A percentile compares a stretch with the other conserved stretches of the same genome.
Evolutionary conservation across 31 red algal species (phyloP).

Genomic region (Endocladia muricata): DNA sequence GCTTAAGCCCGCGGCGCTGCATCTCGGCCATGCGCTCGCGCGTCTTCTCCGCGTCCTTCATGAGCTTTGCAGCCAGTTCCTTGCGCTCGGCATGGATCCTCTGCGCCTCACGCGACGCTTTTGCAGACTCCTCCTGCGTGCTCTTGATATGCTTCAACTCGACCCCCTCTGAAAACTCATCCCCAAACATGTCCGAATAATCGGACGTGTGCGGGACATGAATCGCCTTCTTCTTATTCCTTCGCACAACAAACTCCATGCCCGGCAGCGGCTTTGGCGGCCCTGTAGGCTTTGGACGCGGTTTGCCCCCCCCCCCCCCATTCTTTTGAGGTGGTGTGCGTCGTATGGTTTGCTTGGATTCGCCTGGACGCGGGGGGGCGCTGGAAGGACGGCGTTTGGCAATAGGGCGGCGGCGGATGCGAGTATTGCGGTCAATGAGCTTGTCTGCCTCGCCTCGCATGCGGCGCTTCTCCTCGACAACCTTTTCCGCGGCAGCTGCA

Average conservation of each 20-base stretch:
- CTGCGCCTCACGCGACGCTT: conserved; percentile 46
- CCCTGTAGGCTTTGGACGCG: not conserved
- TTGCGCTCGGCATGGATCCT: conserved; percentile 33
- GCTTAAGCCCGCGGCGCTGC: conserved; percentile 17
- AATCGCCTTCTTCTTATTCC: conserved; percentile 52
- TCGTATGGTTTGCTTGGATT: not conserved
- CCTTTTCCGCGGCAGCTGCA: not conserved
- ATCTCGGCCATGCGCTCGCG: conserved; percentile 12
- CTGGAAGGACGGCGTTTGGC: not conserved
- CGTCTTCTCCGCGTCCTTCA: conserved; percentile 24
- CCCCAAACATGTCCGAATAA: conserved; percentile 58
- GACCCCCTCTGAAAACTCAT: conserved; percentile 43
- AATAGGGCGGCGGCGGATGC: not conserved
- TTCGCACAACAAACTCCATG: conserved; percentile 54
- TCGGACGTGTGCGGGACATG: conserved; percentile 51
- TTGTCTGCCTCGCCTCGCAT: not conserved
- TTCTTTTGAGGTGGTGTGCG: not conserved
- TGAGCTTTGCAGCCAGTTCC: not conserved
- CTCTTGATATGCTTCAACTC: conserved; percentile 20
- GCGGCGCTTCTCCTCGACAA: not conserved
- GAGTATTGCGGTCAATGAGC: not conserved
- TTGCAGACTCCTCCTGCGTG: conserved; percentile 35
- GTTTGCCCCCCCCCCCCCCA: not conserved
- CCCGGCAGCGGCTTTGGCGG: conserved; percentile 40
- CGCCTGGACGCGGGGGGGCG: not conserved